Conservation (phyloP, 2,329 filamentous ascomycete species). For the Penicillium concentricum region DNA sequence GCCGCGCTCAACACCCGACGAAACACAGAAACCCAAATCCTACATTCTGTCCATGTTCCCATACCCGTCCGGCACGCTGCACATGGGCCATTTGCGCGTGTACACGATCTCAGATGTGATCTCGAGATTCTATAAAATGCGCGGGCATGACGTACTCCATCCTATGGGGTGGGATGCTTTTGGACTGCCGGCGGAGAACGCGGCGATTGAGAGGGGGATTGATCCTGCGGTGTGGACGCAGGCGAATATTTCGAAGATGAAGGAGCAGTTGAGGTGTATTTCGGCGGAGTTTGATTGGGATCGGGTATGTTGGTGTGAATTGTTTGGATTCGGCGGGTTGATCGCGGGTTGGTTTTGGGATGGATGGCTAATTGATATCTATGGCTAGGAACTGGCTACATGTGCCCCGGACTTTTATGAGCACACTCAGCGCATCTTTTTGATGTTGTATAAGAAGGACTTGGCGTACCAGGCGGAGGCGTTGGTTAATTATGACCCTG, state of each 20-base stretch:
- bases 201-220: constrained; percentile 77
- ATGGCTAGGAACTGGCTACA: constrained; percentile 72
- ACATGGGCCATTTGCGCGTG: constrained; percentile 82
- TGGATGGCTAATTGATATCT: neutral
- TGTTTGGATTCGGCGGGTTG: neutral
- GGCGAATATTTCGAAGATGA: constrained; percentile 81
- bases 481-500: constrained; percentile 84
- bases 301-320: constrained; percentile 55
- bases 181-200: constrained; percentile 86
- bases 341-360: neutral
- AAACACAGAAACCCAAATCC: constrained; percentile 40
- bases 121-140: constrained; percentile 71
- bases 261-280: constrained; percentile 73
- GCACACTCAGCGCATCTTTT: constrained; percentile 82
- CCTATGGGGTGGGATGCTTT: constrained; percentile 98
- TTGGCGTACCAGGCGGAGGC: constrained; percentile 82
- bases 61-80: constrained; percentile 82
- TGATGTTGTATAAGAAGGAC: constrained; percentile 70
- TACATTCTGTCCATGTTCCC: constrained; percentile 93
- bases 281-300: constrained; percentile 84
- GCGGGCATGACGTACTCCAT: constrained; percentile 72
- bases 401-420: constrained; percentile 85
- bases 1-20: constrained; percentile 1
- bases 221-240: constrained; percentile 77
- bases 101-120: constrained; percentile 89